Conservation (phyloP, 2,329 filamentous ascomycete species). For the Alternaria dauci region DNA sequence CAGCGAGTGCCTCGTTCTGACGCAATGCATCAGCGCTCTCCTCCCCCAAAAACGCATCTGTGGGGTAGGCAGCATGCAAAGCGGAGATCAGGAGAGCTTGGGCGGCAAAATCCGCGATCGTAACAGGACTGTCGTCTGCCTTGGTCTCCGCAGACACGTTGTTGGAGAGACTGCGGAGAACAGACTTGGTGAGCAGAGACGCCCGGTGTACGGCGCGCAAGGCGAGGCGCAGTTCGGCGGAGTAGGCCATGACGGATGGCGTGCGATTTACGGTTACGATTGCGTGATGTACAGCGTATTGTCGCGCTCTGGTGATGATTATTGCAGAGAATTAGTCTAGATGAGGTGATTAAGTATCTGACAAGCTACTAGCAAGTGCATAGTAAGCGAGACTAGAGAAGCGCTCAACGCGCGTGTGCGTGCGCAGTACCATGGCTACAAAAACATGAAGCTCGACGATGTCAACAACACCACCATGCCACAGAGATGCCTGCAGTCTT, state of each 20-base stretch:
- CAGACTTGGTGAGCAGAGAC: conserved; percentile 64
- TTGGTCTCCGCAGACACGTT: conserved; percentile 61
- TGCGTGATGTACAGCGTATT: conserved; percentile 12
- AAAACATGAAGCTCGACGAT: conserved; percentile 6
- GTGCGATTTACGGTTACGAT: conserved; percentile 4
- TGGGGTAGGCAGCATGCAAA: conserved; percentile 62
- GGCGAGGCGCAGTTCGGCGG: conserved; percentile 43
- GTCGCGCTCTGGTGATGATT: conserved; percentile 11
- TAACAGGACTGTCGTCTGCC: conserved; percentile 67
- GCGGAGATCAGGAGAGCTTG: conserved; percentile 69
- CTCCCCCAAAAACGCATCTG: conserved; percentile 68
- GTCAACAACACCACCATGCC: background rate
- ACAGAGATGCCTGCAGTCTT: background rate
- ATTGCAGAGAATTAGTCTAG: conserved; percentile 22
- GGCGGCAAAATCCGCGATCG: conserved; percentile 69
- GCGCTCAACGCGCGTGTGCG: conserved; percentile 1
- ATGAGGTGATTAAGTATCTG: conserved; percentile 15
- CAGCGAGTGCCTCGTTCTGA: conserved; percentile 56
- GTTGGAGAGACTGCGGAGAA: conserved; percentile 60
- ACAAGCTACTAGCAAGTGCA: conserved; percentile 18
- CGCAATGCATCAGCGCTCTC: conserved; percentile 65
- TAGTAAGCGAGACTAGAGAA: conserved; percentile 25
- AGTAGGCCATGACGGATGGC: conserved; percentile 25
- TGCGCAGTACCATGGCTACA: background rate
- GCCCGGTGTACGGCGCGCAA: conserved; percentile 62